Evolutionary conservation across 2,329 filamentous ascomycete species (phyloP), one percentile per base, ranked within the genome.

Genomic region (Paecilomyces formosus): DNA sequence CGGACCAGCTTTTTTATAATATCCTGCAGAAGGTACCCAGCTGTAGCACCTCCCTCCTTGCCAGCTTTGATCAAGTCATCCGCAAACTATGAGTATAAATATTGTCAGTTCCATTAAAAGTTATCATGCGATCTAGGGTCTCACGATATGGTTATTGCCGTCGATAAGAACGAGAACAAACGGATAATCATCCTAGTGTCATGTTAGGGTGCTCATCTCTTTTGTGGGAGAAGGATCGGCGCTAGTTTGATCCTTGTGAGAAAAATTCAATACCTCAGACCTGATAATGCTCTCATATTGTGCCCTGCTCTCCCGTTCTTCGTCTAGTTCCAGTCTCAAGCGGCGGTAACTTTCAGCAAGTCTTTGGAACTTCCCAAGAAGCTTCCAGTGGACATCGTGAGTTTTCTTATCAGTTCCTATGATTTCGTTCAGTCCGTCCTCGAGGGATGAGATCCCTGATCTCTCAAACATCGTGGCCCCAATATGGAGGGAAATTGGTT

Each of bases 11-110:
- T 71, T 62, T 76, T 77, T 56, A 86, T 70, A 18, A 78, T 75
- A 35, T 82, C 78, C 57, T 80, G 80, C 3, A 87, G 71, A 54
- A 80, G 71, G 3, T 79, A 77, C 1, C 83, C 84, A 18, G 84
- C 84, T 56, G 72, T 76, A 57, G 79, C 76, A 3, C 85, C 85
- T 13, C 85, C 85, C 26, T 83, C 77, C 50, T 77, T 75, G 1
- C 79, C 78, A 5, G 74, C 74, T 51, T 70, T 70, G 55, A 84
- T 66, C 8, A 83, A 73, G 30, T 74, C 69, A 49, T 84, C 81
- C 33, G 80, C 76, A 65, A 85, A 82, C 82, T 95, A 89, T 81
- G 90, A 90, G n/a, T n/a, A 67, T 93, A 83, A 79, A 24, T 6
- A 30, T 13, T 26, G 9, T 30, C 13, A 4, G 1, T 1, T 1